Evolutionary conservation across 2,329 filamentous ascomycete genomes (phyloP), one percentile per base, ranked within the genome.

Genomic region (Aspergillus phoenicis): DNA sequence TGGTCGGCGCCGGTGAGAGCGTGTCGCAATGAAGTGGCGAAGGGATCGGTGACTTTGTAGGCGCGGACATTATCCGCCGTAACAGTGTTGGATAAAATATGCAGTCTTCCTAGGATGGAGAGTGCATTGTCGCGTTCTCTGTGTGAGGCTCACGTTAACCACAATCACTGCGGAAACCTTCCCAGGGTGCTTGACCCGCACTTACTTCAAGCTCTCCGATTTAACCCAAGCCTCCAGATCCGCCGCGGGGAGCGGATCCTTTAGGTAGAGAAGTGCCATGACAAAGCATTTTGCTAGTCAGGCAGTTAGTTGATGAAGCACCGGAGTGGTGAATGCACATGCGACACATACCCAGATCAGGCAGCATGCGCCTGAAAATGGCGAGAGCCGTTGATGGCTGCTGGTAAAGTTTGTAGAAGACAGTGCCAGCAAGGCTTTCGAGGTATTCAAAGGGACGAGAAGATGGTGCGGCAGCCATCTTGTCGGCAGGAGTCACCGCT

Each of bases 301-400:
- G 8, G 38, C 30, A 62, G 41, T 57, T 30, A 58, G 38, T 54
- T 33, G 13, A 39, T 28, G 17, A 54, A 56, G 55, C 60, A 57
- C 45, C 20, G 52, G 63, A 5, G 8, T 24, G 13, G 51, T n/a
- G 5, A 13, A 36, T 13, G 33, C 20, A 38, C 10, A 15, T n/a
- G 68, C 60, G 62, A 53, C 57, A 70, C 81, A 71, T 83, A 93
- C 91, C 92, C 63, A 98, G 81, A 73, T 96, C 91, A 60, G 95
- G 92, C 61, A 99, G 85, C 93, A 99, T 97, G 80, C 95, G 93
- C 68, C 95, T 88, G 77, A 98, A 98, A 71, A 99, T 93, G 67
- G 95, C 95, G 67, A 99, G 87, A 39, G 93, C 91, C 1, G 95
- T 97, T 45, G 94, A 96, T 30, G 95, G 95, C 82, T 97, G 93